Percentiles rank a stretch among this genome's conserved stretches.
These are phyloP conservation scores for Mesembryanthemum crystallinum DNA, from an alignment of 148 eudicot species.

Conservation along the genomic window DNA sequence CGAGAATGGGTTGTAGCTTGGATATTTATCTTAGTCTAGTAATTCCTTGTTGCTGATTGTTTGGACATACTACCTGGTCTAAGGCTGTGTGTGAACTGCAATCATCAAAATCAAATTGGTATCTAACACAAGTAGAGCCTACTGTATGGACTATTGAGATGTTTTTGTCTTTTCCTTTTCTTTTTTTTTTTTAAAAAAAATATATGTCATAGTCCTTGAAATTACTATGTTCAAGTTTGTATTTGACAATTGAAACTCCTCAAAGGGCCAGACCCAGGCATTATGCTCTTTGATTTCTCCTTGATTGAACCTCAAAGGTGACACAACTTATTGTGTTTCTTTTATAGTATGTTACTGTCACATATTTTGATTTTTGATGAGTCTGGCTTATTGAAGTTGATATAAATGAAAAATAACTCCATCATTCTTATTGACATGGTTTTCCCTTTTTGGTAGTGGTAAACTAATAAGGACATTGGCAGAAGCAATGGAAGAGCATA, in stretches of 20 bases:
- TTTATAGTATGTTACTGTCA: too few relatives aligned
- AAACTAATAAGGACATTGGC: conserved; percentile 58
- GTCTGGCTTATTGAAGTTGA: neutral
- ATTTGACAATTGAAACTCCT: neutral
- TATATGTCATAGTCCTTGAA: too few relatives aligned
- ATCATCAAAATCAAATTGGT: neutral
- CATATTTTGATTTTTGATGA: neutral
- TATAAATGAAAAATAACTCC: neutral
- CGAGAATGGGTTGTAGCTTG: neutral
- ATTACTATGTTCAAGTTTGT: neutral
- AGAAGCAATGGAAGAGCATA: conserved; percentile 58
- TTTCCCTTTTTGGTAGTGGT: conserved; percentile 41
- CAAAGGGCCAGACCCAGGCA: neutral
- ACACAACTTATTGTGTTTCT: neutral
- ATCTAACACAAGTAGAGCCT: neutral
- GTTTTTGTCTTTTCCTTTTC: too few relatives aligned
- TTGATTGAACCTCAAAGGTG: neutral
- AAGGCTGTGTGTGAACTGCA: neutral
- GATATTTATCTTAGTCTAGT: neutral
- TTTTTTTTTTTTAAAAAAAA: too few relatives aligned
- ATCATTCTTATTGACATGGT: neutral
- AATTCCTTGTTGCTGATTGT: too few relatives aligned
- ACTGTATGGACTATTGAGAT: too few relatives aligned
- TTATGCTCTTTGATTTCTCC: too few relatives aligned
- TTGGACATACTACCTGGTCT: neutral